phyloP scores from a whole-genome alignment of 306 rosid species.

The Sindora glabra region DNA sequence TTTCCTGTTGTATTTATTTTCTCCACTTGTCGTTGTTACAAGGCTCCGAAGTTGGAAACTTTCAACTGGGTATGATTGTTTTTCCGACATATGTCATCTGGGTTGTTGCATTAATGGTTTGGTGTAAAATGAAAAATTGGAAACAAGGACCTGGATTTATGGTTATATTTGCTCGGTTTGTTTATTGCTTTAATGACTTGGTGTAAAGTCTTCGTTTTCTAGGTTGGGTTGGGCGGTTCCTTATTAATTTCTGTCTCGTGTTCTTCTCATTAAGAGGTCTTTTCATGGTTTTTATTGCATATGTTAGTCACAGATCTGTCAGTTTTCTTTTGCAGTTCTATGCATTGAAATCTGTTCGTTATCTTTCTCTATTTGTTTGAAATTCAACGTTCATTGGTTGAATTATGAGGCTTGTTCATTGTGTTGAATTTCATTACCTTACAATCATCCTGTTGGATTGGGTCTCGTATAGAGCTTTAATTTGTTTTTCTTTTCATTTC shows the following conservation, averaged over 20 bases:
- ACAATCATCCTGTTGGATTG: background rate
- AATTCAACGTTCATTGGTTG: background rate
- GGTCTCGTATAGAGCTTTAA: constrained; percentile 5
- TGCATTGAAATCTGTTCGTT: background rate
- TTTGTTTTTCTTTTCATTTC: background rate
- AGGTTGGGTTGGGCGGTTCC: constrained; percentile 9
- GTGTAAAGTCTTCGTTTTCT: constrained; percentile 1
- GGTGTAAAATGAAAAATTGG: no score
- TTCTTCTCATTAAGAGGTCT: background rate
- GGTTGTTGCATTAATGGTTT: constrained; percentile 3
- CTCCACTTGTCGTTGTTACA: background rate
- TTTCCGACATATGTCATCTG: background rate
- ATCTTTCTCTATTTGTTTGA: background rate
- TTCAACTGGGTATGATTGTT: background rate
- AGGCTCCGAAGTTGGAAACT: background rate
- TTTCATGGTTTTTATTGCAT: background rate
- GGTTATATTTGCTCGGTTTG: constrained; percentile 2
- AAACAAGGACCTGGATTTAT: background rate
- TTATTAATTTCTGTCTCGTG: background rate
- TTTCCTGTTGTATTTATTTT: background rate
- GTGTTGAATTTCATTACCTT: constrained; percentile 6
- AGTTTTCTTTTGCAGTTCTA: constrained; percentile 15
- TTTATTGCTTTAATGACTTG: constrained; percentile 11
- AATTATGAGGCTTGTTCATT: background rate
- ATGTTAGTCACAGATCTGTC: constrained; percentile 13